These are phyloP conservation scores for Candida boidinii DNA, from an alignment of 805 yeast species.

Conservation along the genomic window DNA sequence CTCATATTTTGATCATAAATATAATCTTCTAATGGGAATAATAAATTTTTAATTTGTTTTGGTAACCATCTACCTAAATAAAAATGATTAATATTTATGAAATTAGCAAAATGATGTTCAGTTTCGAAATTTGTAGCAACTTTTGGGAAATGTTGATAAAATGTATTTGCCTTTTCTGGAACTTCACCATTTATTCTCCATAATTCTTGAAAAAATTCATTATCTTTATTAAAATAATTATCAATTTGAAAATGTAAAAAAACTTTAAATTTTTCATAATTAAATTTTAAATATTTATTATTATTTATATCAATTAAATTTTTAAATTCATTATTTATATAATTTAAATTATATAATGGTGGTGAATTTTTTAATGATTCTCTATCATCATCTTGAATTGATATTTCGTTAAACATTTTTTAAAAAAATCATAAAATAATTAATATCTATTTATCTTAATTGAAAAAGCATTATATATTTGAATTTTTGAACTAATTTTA, in stretches of 20 bases:
- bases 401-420: too few relatives aligned
- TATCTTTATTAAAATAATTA: conserved; percentile 17
- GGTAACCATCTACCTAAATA: conserved; percentile 28
- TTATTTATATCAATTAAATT: too few relatives aligned
- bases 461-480: too few relatives aligned
- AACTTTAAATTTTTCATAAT: conserved; percentile 4
- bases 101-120: conserved; percentile 22
- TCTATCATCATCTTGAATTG: too few relatives aligned
- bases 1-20: conserved; percentile 4
- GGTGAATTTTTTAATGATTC: too few relatives aligned
- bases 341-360: too few relatives aligned
- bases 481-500: too few relatives aligned
- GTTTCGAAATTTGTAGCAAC: conserved; percentile 22
- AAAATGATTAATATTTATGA: conserved; percentile 21
- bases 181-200: conserved; percentile 20
- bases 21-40: conserved; percentile 21
- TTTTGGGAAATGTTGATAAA: conserved; percentile 24
- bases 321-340: too few relatives aligned
- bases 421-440: too few relatives aligned
- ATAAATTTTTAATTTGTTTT: conserved; percentile 10
- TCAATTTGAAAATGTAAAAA: conserved; percentile 7
- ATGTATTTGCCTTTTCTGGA: conserved; percentile 19
- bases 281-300: neutral
- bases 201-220: conserved; percentile 17
- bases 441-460: too few relatives aligned